Conservation (phyloP, 768 basidiomycete species). For the Omphalotus guepiniiformis region DNA sequence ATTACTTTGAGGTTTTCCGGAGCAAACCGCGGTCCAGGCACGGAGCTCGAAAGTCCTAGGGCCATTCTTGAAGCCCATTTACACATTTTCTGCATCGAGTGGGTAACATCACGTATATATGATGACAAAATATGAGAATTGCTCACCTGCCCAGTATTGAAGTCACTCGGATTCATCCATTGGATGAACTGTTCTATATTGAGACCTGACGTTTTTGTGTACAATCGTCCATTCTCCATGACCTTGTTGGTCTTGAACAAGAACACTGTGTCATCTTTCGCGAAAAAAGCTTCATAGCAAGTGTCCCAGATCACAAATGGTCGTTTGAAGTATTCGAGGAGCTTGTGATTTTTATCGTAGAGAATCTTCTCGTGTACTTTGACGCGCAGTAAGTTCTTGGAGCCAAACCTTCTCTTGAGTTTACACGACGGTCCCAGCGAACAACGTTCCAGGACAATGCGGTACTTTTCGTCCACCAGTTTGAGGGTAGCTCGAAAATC, state of each 20-base stretch:
- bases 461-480: constrained; percentile 21
- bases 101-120: not conserved
- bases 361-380: constrained; percentile 33
- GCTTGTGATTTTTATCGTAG: constrained; percentile 23
- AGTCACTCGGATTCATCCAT: constrained; percentile 48
- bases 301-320: constrained; percentile 50
- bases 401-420: constrained; percentile 59
- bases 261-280: constrained; percentile 56
- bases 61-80: constrained; percentile 65
- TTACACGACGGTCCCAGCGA: constrained; percentile 52
- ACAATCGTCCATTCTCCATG: constrained; percentile 13
- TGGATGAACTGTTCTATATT: constrained; percentile 46
- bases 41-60: constrained; percentile 59
- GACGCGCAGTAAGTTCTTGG: constrained; percentile 51
- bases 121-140: not conserved
- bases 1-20: constrained; percentile 31
- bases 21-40: constrained; percentile 46
- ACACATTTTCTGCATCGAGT: constrained; percentile 42
- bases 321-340: constrained; percentile 40
- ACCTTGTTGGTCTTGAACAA: constrained; percentile 51
- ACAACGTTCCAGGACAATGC: constrained; percentile 43
- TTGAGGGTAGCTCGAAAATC: constrained; percentile 40
- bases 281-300: constrained; percentile 58
- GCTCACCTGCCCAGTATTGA: constrained; percentile 49
- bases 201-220: constrained; percentile 9